These are phyloP conservation scores for Papilionanthe hybrid DNA, from an alignment of 116 monocot species.

Conservation along the genomic window DNA sequence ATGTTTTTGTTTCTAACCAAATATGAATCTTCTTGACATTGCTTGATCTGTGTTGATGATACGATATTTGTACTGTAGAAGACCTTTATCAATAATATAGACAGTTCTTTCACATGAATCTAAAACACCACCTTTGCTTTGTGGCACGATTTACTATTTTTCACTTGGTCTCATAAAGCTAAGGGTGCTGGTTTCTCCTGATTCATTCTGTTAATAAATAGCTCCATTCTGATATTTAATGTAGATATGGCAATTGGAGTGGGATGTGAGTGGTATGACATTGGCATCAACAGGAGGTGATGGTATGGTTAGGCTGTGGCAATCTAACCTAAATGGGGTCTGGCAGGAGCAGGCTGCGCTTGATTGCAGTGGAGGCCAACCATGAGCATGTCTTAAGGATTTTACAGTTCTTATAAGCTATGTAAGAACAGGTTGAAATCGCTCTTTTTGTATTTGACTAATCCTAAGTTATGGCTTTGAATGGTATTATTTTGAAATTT, in stretches of 20 bases:
- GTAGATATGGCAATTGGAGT: slow-evolving; percentile 88
- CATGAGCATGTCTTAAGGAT: background rate
- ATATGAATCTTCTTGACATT: background rate
- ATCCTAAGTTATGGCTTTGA: background rate
- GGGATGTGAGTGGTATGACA: slow-evolving; percentile 97
- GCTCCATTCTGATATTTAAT: background rate
- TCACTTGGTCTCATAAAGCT: background rate
- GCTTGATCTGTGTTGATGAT: background rate
- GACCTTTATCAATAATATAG: background rate
- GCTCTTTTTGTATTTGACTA: background rate
- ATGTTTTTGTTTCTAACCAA: background rate
- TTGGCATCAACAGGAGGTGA: slow-evolving; percentile 81
- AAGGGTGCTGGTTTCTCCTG: background rate
- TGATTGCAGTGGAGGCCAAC: slow-evolving; percentile 41
- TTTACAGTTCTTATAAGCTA: background rate
- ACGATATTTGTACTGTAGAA: background rate
- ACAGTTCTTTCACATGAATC: background rate
- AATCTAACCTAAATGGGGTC: slow-evolving; percentile 82
- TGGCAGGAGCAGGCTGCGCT: slow-evolving; percentile 86
- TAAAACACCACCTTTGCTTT: background rate
- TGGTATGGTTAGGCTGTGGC: slow-evolving; percentile 83
- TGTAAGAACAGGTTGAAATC: background rate
- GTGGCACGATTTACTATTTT: background rate
- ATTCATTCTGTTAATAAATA: background rate
- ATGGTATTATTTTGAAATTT: background rate